A percentile compares a stretch with the other conserved stretches of the same genome.
Evolutionary conservation across 208 protist species (phyloP).

Genomic region (Naegleria fowleri): DNA sequence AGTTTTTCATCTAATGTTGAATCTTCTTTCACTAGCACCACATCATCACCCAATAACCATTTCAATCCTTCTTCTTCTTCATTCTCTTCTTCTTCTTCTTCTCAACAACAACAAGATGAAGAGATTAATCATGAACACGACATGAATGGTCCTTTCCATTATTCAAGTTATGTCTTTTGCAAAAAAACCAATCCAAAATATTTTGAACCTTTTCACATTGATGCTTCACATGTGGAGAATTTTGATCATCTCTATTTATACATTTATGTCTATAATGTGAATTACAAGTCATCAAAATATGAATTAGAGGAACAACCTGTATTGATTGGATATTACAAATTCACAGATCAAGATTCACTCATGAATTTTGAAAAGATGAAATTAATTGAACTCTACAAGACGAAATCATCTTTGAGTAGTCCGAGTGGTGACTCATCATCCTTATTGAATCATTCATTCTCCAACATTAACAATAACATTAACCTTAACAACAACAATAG

Average conservation of each 20-base stretch:
- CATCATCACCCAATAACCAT: too few relatives aligned
- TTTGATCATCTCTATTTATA: not conserved
- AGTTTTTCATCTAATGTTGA: too few relatives aligned
- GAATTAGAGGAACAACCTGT: not conserved
- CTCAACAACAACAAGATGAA: too few relatives aligned
- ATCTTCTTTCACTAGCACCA: too few relatives aligned
- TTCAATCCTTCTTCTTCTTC: too few relatives aligned
- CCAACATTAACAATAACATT: too few relatives aligned
- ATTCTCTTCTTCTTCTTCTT: not conserved
- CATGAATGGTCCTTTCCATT: not conserved
- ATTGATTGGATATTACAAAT: not conserved
- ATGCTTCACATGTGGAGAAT: not conserved
- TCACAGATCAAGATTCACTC: not conserved
- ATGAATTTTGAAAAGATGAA: not conserved
- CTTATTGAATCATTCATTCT: too few relatives aligned
- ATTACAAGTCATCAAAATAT: not conserved
- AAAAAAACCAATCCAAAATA: not conserved
- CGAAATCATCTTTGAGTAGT: not conserved
- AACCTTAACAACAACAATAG: too few relatives aligned
- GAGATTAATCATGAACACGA: too few relatives aligned
- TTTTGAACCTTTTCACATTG: not conserved
- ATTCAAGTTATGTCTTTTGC: not conserved
- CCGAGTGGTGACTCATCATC: not conserved
- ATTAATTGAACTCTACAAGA: not conserved
- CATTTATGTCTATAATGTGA: not conserved